Conservation (phyloP, 352 stramenopile species). For the Phytophthora ramorum region DNA sequence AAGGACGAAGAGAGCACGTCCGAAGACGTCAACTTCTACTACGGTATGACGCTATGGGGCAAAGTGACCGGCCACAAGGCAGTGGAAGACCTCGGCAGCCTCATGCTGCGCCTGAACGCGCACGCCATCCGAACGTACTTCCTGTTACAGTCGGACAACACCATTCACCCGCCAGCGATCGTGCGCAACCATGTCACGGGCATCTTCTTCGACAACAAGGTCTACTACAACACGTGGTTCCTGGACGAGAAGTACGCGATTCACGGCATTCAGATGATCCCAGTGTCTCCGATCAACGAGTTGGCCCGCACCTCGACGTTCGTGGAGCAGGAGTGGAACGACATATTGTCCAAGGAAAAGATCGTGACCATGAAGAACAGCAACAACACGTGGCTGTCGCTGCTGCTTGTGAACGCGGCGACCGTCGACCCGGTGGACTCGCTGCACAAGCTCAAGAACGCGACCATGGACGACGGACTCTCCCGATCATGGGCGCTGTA, state of each 20-base stretch:
- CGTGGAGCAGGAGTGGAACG: constrained; percentile 76
- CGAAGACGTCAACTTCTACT: constrained; percentile 85
- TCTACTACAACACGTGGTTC: constrained; percentile 80
- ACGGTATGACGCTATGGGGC: constrained; percentile 83
- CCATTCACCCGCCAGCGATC: constrained; percentile 67
- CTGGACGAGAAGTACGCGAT: constrained; percentile 71
- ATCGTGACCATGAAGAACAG: constrained; percentile 49
- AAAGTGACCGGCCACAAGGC: constrained; percentile 56
- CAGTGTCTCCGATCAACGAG: constrained; percentile 73
- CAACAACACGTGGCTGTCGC: constrained; percentile 67
- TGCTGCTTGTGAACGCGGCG: constrained; percentile 77
- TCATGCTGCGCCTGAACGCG: constrained; percentile 79
- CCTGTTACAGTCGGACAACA: constrained; percentile 64
- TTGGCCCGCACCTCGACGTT: constrained; percentile 69
- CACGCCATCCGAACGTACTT: constrained; percentile 76
- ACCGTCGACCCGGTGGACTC: constrained; percentile 58
- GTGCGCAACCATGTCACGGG: constrained; percentile 76
- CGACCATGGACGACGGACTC: constrained; percentile 71
- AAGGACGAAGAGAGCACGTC: constrained; percentile 83
- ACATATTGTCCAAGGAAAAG: constrained; percentile 70
- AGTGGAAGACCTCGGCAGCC: constrained; percentile 72
- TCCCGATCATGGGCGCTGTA: constrained; percentile 78
- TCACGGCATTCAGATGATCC: constrained; percentile 86
- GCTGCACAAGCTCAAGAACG: constrained; percentile 51
- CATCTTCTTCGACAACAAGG: constrained; percentile 83